Evolutionary conservation across 1,139 yeast genomes (phyloP), one percentile per base, ranked within the genome.

Genomic region (Scheffersomyces quercinus): DNA sequence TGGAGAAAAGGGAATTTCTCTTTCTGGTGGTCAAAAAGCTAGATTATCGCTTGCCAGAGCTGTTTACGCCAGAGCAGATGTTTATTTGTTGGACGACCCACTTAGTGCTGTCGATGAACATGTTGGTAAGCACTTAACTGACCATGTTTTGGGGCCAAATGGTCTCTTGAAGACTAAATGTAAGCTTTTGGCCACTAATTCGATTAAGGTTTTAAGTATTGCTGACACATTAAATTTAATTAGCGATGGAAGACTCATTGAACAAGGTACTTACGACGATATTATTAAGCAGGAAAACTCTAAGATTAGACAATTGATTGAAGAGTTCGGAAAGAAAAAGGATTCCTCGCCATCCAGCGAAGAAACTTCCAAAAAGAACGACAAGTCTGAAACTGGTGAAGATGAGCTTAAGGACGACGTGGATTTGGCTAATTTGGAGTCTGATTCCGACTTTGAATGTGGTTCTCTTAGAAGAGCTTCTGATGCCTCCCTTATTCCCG

Each of bases 1-100:
- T 40, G 99, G 99, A 51, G 99, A 93, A 68, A 93, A 91, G 69
- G 99, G 99, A 56, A 89, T 93, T 45, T 88, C 97, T 11, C 74
- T 93, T 45, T 88, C 97, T 39, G 99, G 99, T 47, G 99, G 99
- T 38, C 98, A 93, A 66, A 93, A 91, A 73, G 97, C 98, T 1
- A 83, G 99, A 66, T 71, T 93, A 41, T 83, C 96, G 2, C 76
- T 93, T 49, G 98, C 98, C 2, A 81, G 99, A 64, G 97, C 98
- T 24, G 97, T 93, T 7, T 93, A 93, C 64, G 83, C 97, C 2
- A 81, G 97, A 55, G 96, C 97, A 3, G 98, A 93, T 62, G 83
- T 91, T 30, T 91, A 89, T 62, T 72, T 93, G 44, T 70, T 93
- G 46, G 99, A 93, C 65, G 99, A 89, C 59, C 88, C 91, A n/a